Percentiles rank a stretch among this genome's conserved stretches.
phyloP scores from a whole-genome alignment of 1,284 basidiomycete genomes.

The Marasmius sp. region DNA sequence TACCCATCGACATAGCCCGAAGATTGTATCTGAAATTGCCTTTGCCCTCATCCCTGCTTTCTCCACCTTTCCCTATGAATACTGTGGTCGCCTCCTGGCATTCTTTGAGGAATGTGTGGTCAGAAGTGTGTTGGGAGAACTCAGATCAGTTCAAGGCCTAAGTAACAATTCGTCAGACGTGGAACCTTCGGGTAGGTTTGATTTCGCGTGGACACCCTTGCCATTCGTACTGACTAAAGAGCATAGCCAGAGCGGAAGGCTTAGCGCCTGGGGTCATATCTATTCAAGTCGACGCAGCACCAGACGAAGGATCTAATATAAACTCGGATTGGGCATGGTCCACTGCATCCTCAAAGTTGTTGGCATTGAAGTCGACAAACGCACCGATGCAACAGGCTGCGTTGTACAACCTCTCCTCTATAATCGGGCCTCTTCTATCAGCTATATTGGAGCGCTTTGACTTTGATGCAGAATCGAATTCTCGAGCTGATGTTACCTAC shows the following conservation, averaged over 20 bases:
- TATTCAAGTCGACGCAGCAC: conserved; percentile 58
- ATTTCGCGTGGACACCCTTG: not conserved
- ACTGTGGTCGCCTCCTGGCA: conserved; percentile 55
- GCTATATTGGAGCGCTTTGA: conserved; percentile 59
- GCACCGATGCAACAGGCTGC: conserved; percentile 55
- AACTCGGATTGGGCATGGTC: conserved; percentile 30
- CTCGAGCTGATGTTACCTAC: conserved; percentile 40
- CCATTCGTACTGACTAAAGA: not conserved
- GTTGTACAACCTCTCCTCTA: conserved; percentile 59
- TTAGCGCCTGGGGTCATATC: conserved; percentile 24
- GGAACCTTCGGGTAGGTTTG: not conserved
- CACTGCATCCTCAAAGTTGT: conserved; percentile 19
- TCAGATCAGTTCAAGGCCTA: conserved; percentile 40
- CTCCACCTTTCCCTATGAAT: conserved; percentile 55
- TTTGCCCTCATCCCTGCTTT: conserved; percentile 70
- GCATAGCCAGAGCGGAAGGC: not conserved
- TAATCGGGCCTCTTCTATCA: conserved; percentile 59
- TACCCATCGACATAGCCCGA: conserved; percentile 49
- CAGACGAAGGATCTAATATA: conserved; percentile 29
- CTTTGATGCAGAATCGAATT: conserved; percentile 28
- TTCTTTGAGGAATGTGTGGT: conserved; percentile 66
- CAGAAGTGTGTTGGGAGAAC: conserved; percentile 46
- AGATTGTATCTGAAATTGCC: conserved; percentile 55
- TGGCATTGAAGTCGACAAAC: conserved; percentile 46
- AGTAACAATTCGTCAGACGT: not conserved